Conservation (phyloP, 2,329 filamentous ascomycete species). For the Botrytis galanthina region DNA sequence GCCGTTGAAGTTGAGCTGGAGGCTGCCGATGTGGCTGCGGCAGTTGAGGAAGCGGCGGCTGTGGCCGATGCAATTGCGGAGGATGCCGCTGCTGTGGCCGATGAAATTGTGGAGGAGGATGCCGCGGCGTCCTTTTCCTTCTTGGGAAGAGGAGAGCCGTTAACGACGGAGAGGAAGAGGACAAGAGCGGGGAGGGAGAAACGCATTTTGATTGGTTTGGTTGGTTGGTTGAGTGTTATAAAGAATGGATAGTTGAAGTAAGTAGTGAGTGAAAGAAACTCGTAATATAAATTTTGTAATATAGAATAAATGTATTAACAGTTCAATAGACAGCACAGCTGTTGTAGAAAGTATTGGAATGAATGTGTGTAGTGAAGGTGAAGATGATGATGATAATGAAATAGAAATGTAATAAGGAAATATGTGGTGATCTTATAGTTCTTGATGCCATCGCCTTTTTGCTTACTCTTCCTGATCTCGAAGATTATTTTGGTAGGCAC, state of each 20-base stretch:
- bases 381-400: slow-evolving; percentile 20
- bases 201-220: slow-evolving; percentile 36
- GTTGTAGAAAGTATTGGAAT: slow-evolving; percentile 25
- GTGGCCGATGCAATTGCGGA: not conserved
- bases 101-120: slow-evolving; percentile 19
- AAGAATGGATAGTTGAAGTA: not conserved
- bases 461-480: not conserved
- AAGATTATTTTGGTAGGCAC: not conserved
- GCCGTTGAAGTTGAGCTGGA: slow-evolving; percentile 21
- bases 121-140: slow-evolving; percentile 20
- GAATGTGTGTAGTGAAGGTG: slow-evolving; percentile 4
- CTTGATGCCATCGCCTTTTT: not conserved
- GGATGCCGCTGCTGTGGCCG: not conserved
- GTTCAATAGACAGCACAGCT: slow-evolving; percentile 35
- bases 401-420: slow-evolving; percentile 30
- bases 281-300: slow-evolving; percentile 21
- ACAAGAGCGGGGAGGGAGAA: slow-evolving; percentile 39
- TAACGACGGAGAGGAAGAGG: slow-evolving; percentile 31
- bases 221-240: slow-evolving; percentile 13
- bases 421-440: slow-evolving; percentile 26
- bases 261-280: not conserved
- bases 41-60: not conserved
- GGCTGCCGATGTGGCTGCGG: slow-evolving; percentile 24
- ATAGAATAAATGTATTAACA: slow-evolving; percentile 29
- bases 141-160: slow-evolving; percentile 37